Evolutionary conservation across 1,284 basidiomycete genomes (phyloP).

Genomic region (Apiotrichum mycotoxinovorans): DNA sequence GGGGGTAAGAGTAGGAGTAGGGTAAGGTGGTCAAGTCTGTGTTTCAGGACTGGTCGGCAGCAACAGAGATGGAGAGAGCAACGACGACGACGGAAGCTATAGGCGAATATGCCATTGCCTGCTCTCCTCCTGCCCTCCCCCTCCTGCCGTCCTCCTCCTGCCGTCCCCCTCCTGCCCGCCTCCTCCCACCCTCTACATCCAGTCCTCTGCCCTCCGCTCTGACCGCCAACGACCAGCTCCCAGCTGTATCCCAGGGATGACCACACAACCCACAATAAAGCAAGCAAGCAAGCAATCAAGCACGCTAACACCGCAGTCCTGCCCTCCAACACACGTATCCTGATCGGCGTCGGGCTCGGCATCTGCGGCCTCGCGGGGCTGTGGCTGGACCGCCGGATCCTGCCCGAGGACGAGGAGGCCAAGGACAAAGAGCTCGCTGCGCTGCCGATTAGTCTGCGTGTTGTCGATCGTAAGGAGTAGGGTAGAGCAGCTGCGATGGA

Average conservation of each 20-base stretch:
- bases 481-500: neutral
- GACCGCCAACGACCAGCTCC: no score
- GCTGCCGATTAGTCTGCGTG: conserved; percentile 1
- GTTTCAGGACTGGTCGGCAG: no score
- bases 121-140: neutral
- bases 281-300: neutral
- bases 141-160: neutral
- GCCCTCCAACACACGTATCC: conserved; percentile 10
- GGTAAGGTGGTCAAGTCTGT: no score
- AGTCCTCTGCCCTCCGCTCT: no score
- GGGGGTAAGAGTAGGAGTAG: no score
- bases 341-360: conserved; percentile 8
- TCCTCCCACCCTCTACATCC: neutral
- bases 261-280: neutral
- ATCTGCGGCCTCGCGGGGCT: conserved; percentile 7
- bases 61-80: no score
- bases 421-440: no score
- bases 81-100: no score
- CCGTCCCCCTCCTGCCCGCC: neutral
- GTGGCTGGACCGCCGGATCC: conserved; percentile 2
- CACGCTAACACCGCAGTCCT: conserved; percentile 7
- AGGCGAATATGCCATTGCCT: no score
- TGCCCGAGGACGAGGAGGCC: neutral
- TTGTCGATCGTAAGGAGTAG: neutral
- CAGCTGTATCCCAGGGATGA: no score